Percentiles rank a stretch among this genome's conserved stretches.
Conservation (phyloP, 1,139 yeast species). For the Suhomyces kunorum region DNA sequence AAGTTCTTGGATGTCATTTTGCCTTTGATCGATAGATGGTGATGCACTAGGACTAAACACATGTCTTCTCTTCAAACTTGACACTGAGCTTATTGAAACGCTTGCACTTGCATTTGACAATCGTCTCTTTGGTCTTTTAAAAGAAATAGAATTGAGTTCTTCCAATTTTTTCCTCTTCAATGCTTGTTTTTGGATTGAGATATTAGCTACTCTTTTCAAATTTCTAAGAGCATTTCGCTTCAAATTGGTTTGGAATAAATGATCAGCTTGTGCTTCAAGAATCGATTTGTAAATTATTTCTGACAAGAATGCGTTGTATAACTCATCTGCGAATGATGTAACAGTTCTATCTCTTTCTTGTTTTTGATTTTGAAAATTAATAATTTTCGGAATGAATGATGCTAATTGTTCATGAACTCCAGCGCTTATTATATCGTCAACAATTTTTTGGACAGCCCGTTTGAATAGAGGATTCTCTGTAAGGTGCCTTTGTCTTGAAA, state of each 20-base stretch:
- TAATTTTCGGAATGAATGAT: constrained; percentile 27
- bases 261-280: constrained; percentile 45
- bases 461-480: constrained; percentile 21
- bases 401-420: constrained; percentile 34
- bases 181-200: constrained; percentile 24
- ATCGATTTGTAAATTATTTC: constrained; percentile 51
- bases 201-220: constrained; percentile 28
- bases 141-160: constrained; percentile 45
- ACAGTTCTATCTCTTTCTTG: constrained; percentile 35
- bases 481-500: constrained; percentile 18
- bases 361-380: constrained; percentile 23
- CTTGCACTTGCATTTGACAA: constrained; percentile 18
- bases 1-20: constrained; percentile 36
- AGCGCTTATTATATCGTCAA: constrained; percentile 31
- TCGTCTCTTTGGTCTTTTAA: constrained; percentile 31
- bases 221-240: constrained; percentile 27
- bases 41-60: constrained; percentile 8
- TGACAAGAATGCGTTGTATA: constrained; percentile 60
- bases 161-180: constrained; percentile 34
- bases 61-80: constrained; percentile 17
- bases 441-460: constrained; percentile 25
- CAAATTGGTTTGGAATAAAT: constrained; percentile 25
- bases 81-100: constrained; percentile 10
- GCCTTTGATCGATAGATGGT: constrained; percentile 25
- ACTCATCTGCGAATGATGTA: constrained; percentile 43